phyloP scores from a whole-genome alignment of 306 rosid species.

The Alnus rubra region DNA sequence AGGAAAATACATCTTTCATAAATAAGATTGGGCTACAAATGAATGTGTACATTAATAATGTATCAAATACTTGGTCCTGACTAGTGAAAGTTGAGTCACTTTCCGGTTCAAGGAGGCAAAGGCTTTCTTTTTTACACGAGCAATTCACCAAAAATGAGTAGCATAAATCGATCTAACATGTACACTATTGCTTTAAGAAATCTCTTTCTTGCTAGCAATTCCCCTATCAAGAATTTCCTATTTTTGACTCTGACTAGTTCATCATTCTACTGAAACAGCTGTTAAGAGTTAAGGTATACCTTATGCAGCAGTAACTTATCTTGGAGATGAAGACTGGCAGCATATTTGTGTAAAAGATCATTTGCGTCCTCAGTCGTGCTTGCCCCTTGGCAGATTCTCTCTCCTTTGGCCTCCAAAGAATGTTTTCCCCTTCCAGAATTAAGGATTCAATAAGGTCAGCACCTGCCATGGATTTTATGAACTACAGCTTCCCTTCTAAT shows the following conservation, averaged over 20 bases:
- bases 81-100: background rate
- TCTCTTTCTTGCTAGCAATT: background rate
- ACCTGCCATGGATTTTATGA: background rate
- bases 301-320: background rate
- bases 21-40: background rate
- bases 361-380: background rate
- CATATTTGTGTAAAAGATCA: background rate
- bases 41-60: background rate
- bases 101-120: background rate
- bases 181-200: background rate
- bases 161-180: background rate
- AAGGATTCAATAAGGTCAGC: background rate
- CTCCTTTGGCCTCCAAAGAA: conserved; percentile 12
- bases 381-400: background rate
- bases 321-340: background rate
- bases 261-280: background rate
- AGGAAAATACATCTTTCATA: background rate
- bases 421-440: background rate
- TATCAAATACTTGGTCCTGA: background rate
- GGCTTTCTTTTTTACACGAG: background rate
- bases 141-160: background rate
- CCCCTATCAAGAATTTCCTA: background rate
- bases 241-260: background rate
- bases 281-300: background rate
- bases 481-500: background rate